These are phyloP conservation scores for Hypoxylon crocopeplum DNA, from an alignment of 495 filamentous ascomycete species.

Conservation along the genomic window DNA sequence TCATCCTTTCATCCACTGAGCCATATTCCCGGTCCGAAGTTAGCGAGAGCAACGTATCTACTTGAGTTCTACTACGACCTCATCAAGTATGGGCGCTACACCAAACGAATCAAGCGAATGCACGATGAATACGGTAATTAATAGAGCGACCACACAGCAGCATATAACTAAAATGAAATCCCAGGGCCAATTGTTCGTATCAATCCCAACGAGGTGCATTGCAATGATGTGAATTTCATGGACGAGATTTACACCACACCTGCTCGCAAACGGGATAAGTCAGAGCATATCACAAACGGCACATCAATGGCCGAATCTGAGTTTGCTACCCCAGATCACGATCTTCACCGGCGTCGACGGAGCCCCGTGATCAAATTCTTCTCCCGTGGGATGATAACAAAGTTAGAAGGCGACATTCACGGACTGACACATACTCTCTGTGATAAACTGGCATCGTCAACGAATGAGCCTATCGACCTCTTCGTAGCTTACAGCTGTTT, in stretches of 20 bases:
- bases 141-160: too few species aligned
- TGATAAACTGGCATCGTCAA: conserved; percentile 10
- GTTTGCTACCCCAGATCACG: conserved; percentile 56
- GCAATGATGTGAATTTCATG: conserved; percentile 36
- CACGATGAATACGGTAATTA: conserved; percentile 55
- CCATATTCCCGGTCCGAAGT: conserved; percentile 55
- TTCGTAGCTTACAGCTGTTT: conserved; percentile 41
- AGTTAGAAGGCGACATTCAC: conserved; percentile 44
- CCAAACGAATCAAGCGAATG: conserved; percentile 54
- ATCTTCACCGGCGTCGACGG: conserved; percentile 50
- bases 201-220: conserved; percentile 46
- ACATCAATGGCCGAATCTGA: conserved; percentile 18
- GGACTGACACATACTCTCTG: conserved; percentile 25
- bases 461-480: conserved; percentile 27
- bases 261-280: conserved; percentile 41
- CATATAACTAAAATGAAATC: too few species aligned
- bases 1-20: conserved; percentile 42
- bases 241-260: conserved; percentile 45
- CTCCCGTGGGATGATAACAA: conserved; percentile 42
- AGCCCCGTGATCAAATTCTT: conserved; percentile 54
- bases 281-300: conserved; percentile 31
- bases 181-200: conserved; percentile 49
- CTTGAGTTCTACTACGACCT: conserved; percentile 63
- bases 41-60: conserved; percentile 52
- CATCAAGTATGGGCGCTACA: conserved; percentile 52